phyloP scores from a whole-genome alignment of 257 asterid species.

The Penstemon newberryi region DNA sequence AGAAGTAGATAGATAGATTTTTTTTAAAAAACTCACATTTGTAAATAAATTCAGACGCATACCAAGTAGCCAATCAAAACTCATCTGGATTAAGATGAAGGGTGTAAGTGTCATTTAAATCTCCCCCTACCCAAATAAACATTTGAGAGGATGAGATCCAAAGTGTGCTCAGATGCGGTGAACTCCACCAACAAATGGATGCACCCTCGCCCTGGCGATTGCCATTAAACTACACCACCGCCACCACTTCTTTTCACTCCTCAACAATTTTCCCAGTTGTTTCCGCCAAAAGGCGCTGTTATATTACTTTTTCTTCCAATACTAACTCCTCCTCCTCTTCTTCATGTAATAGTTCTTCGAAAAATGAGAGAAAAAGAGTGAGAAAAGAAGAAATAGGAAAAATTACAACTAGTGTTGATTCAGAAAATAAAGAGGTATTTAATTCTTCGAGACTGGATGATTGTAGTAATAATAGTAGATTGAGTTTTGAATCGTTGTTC shows the following conservation, averaged over 20 bases:
- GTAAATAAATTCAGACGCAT: too few relatives aligned
- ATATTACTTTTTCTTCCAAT: constrained; percentile 30
- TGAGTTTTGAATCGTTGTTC: constrained; percentile 38
- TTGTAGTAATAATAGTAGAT: constrained; percentile 15
- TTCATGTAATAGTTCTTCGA: constrained; percentile 23
- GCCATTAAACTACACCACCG: constrained; percentile 32
- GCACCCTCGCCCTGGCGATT: constrained; percentile 44
- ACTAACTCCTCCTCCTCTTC: constrained; percentile 29
- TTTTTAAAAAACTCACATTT: too few relatives aligned
- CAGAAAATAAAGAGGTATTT: constrained; percentile 12
- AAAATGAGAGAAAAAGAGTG: constrained; percentile 27
- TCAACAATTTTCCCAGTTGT: constrained; percentile 29
- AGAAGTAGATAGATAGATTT: too few relatives aligned
- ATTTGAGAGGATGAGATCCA: constrained; percentile 16
- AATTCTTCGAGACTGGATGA: constrained; percentile 18
- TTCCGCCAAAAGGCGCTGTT: constrained; percentile 29
- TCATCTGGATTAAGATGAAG: neutral
- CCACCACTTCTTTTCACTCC: constrained; percentile 29
- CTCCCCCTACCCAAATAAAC: neutral
- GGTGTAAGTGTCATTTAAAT: neutral
- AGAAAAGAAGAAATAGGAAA: constrained; percentile 20
- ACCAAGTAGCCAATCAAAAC: too few relatives aligned
- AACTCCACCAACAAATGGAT: constrained; percentile 49
- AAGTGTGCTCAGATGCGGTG: constrained; percentile 31
- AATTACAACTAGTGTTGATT: constrained; percentile 21